Conservation (phyloP, 169 alveolate species). For the Plasmodium billcollinsi region DNA sequence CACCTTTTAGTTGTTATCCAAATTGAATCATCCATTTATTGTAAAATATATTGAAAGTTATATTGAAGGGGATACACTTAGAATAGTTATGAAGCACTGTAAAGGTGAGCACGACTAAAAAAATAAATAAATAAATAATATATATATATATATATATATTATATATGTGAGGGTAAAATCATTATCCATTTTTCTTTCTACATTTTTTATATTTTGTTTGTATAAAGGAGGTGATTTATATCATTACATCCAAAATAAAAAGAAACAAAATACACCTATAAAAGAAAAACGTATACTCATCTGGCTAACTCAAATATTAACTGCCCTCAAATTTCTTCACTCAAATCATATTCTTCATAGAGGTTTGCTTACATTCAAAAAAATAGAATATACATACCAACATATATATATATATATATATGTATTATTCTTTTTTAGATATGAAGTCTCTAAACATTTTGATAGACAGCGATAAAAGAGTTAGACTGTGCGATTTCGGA, state of each 20-base stretch:
- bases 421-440: conserved; percentile 49
- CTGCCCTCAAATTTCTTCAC: conserved; percentile 90
- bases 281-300: conserved; percentile 86
- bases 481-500: conserved; percentile 95
- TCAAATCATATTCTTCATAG: conserved; percentile 90
- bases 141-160: too few species aligned
- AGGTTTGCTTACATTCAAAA: conserved; percentile 79
- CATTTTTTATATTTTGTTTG: too few species aligned
- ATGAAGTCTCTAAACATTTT: conserved; percentile 93
- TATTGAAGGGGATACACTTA: conserved; percentile 89
- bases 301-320: conserved; percentile 89
- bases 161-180: too few species aligned
- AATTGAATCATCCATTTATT: conserved; percentile 88
- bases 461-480: conserved; percentile 89
- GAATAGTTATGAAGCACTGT: conserved; percentile 93
- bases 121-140: conserved; percentile 3
- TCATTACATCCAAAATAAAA: conserved; percentile 82
- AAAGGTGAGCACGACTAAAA: conserved; percentile 86
- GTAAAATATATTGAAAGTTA: conserved; percentile 91
- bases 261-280: conserved; percentile 82
- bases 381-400: neutral
- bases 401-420: conserved; percentile 5
- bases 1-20: conserved; percentile 79
- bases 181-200: too few species aligned
- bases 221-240: conserved; percentile 86